These are phyloP conservation scores for Suhomyces wounanorum DNA, from an alignment of 1,139 yeast genomes.

Conservation along the genomic window DNA sequence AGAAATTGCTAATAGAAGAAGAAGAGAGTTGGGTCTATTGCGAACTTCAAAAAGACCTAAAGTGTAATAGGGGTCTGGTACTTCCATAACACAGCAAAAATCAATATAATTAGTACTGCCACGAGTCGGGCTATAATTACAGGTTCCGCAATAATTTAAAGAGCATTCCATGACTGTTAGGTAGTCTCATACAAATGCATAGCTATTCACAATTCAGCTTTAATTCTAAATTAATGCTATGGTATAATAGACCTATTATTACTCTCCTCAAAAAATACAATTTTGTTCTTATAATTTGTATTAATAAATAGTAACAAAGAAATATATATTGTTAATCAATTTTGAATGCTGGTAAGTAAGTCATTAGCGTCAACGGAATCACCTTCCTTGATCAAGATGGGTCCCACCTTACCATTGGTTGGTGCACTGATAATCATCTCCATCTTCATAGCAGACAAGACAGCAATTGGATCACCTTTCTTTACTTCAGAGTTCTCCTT, in stretches of 20 bases:
- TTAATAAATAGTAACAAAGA: slow-evolving; percentile 8
- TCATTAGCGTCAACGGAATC: slow-evolving; percentile 96
- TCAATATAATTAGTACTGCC: neutral
- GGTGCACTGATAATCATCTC: slow-evolving; percentile 98
- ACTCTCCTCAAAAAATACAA: neutral
- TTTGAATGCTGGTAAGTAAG: slow-evolving; percentile 51
- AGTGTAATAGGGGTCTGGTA: neutral
- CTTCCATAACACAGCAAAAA: neutral
- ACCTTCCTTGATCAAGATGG: slow-evolving; percentile 78
- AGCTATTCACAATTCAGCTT: too few relatives aligned
- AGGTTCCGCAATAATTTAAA: too few relatives aligned
- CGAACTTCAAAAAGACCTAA: slow-evolving; percentile 5
- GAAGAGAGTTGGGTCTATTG: slow-evolving; percentile 29
- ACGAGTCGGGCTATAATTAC: too few relatives aligned
- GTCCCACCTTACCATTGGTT: slow-evolving; percentile 78
- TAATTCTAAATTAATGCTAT: too few relatives aligned
- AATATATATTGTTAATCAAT: slow-evolving; percentile 8
- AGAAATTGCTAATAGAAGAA: slow-evolving; percentile 23
- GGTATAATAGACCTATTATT: too few relatives aligned
- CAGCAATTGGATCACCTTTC: slow-evolving; percentile 96
- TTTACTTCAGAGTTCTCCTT: slow-evolving; percentile 85
- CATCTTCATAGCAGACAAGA: slow-evolving; percentile 98
- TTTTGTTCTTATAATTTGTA: neutral
- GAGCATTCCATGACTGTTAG: too few relatives aligned
- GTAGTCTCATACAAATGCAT: too few relatives aligned